phyloP scores from a whole-genome alignment of 352 stramenopile species.

The Pythium guiyangense region DNA sequence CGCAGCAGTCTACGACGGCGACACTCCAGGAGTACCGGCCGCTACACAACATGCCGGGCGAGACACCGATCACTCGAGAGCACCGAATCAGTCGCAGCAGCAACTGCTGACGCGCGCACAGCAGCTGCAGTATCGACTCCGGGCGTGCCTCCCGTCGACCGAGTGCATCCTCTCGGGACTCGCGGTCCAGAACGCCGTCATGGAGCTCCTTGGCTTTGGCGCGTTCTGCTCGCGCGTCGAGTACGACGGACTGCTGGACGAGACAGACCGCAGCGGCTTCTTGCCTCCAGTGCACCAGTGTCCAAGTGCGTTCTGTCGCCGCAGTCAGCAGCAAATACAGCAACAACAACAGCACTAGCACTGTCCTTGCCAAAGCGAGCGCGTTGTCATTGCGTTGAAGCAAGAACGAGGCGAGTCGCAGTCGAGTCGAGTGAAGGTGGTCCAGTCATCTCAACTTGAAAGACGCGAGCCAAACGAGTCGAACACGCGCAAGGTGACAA shows the following conservation, averaged over 20 bases:
- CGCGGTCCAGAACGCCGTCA: constrained; percentile 36
- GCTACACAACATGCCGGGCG: not conserved
- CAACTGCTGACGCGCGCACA: not conserved
- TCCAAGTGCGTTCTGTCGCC: constrained; percentile 21
- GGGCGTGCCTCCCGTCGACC: no score
- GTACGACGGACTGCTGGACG: constrained; percentile 42
- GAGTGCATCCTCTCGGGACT: no score
- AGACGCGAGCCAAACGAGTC: no score
- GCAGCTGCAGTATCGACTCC: not conserved
- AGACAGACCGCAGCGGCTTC: constrained; percentile 36
- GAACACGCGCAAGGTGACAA: no score
- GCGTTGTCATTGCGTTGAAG: no score
- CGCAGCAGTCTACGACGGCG: not conserved
- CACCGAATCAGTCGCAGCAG: no score
- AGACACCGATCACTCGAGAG: not conserved
- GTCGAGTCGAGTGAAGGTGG: no score
- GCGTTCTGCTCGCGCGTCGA: constrained; percentile 33
- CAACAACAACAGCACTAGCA: constrained; percentile 1
- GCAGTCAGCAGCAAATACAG: constrained; percentile 18
- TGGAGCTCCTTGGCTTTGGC: constrained; percentile 30
- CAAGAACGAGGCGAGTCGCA: no score
- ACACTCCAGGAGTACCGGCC: no score
- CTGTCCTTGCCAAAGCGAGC: no score
- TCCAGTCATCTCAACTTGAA: no score
- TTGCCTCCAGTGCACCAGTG: constrained; percentile 35